Evolutionary conservation across 345 rosid species (phyloP), one percentile per base, ranked within the genome.

Genomic region (Corchorus olitorius): DNA sequence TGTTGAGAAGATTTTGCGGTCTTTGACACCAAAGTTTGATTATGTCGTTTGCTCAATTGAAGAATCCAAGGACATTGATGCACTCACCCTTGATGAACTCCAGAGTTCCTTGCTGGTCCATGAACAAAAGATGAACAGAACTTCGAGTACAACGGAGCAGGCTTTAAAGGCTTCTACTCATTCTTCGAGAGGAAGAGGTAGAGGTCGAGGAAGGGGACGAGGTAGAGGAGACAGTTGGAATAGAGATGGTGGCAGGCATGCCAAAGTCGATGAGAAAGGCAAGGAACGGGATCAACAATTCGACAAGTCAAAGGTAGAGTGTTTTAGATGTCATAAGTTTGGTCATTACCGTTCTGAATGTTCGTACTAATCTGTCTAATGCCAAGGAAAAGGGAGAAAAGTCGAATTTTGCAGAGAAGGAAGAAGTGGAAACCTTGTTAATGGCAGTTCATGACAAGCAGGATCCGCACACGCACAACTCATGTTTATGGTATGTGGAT

Each of bases 1-100:
- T 13, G 69, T 74, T 0, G 69, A 46, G 63, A 79, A 79, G 63
- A 73, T 74, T 4, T 45, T 79, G 19, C 20, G 6, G 14, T 76
- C 67, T 2, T 22, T 76, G 33, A 2, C 79, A 34, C 11, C 9
- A 20, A 67, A 56, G 19, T 76, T 22, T 13, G 39, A 78, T 43
- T 73, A 73, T 73, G 67, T 73, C 17, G 60, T 78, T 0, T 73
- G 74, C 49, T 65, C 68, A 41, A 54, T 70, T 49, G 46, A 78
- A 39, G 65, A 72, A 37, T 72, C 65, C 0, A 72, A 72, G n/a
- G 76, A 78, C 13, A 35, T 64, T 22, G 16, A 78, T 55, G 52
- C 17, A 16, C 33, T 72, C 2, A 56, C 58, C 0, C 53, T 78
- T 73, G 33, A 73, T 48, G 81, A 72, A 63, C 6, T 71, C 3